Conservation (phyloP, 1,284 basidiomycete genomes). For the Cystobasidium slooffiae region DNA sequence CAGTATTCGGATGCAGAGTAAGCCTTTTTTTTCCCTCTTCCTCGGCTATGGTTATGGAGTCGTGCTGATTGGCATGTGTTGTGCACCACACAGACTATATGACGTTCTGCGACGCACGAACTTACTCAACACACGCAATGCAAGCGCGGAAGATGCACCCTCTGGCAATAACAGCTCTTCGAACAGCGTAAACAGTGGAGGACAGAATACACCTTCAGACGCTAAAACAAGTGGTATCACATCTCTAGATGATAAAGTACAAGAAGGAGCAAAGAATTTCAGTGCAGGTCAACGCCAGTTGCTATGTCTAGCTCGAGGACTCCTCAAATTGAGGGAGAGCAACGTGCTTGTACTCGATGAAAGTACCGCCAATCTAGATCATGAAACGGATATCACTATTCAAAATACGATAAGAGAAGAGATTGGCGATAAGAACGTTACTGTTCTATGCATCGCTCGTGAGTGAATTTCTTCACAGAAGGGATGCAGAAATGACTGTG, state of each 20-base stretch:
- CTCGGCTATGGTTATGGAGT: too few species aligned
- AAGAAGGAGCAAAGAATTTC: conserved; percentile 61
- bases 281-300: conserved; percentile 62
- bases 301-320: conserved; percentile 62
- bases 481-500: not conserved
- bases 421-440: conserved; percentile 55
- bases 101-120: conserved; percentile 60
- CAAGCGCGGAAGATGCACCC: conserved; percentile 12
- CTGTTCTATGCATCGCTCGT: conserved; percentile 58
- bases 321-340: conserved; percentile 61
- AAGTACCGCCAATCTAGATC: conserved; percentile 52
- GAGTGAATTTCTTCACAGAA: conserved; percentile 40
- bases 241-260: conserved; percentile 61
- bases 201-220: not conserved
- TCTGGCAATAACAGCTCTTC: not conserved
- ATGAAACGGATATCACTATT: conserved; percentile 60
- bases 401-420: conserved; percentile 59
- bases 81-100: conserved; percentile 58
- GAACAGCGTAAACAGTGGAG: conserved; percentile 22
- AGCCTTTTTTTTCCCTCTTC: not conserved
- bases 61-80: not conserved
- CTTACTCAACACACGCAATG: conserved; percentile 26
- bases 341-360: conserved; percentile 64
- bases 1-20: conserved; percentile 21
- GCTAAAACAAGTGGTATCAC: conserved; percentile 57